Evolutionary conservation across 2,329 filamentous ascomycete genomes (phyloP).

Genomic region (Fusarium sp.): DNA sequence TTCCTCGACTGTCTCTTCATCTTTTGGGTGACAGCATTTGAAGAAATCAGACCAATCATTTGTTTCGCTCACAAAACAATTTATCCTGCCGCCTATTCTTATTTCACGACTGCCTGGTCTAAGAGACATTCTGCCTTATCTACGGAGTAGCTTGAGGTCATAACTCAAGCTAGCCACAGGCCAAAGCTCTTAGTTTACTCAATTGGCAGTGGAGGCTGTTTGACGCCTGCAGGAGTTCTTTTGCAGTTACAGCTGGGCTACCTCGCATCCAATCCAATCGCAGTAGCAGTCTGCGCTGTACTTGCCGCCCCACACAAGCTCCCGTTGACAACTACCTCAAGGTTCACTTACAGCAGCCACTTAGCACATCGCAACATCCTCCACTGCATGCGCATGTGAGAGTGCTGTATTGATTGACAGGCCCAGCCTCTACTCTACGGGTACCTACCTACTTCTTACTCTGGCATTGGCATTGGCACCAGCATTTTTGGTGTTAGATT

Average conservation of each 20-base stretch:
- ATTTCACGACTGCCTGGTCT: constrained; percentile 17
- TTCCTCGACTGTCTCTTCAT: not conserved
- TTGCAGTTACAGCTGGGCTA: constrained; percentile 12
- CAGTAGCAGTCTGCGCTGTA: constrained; percentile 24
- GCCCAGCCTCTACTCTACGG: constrained; percentile 27
- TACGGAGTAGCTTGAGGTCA: constrained; percentile 11
- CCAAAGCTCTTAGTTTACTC: constrained; percentile 9
- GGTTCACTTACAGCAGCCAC: not conserved
- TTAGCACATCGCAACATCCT: constrained; percentile 34
- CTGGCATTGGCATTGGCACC: constrained; percentile 8
- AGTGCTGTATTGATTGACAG: constrained; percentile 26
- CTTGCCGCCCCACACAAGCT: constrained; percentile 38
- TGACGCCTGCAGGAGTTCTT: constrained; percentile 37
- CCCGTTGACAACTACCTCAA: not conserved
- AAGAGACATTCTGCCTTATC: not conserved
- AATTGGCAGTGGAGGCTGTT: constrained; percentile 6
- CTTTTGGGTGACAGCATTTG: constrained; percentile 9
- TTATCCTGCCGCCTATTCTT: not conserved
- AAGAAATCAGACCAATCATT: not conserved
- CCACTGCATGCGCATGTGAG: constrained; percentile 33
- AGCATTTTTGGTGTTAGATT: not conserved
- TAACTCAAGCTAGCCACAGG: not conserved
- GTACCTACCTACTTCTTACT: constrained; percentile 13
- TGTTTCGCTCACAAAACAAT: not conserved
- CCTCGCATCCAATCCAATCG: constrained; percentile 39